Evolutionary conservation across 139 green algal genomes (phyloP).

Genomic region (Auxenochlorella pyrenoidosa): DNA sequence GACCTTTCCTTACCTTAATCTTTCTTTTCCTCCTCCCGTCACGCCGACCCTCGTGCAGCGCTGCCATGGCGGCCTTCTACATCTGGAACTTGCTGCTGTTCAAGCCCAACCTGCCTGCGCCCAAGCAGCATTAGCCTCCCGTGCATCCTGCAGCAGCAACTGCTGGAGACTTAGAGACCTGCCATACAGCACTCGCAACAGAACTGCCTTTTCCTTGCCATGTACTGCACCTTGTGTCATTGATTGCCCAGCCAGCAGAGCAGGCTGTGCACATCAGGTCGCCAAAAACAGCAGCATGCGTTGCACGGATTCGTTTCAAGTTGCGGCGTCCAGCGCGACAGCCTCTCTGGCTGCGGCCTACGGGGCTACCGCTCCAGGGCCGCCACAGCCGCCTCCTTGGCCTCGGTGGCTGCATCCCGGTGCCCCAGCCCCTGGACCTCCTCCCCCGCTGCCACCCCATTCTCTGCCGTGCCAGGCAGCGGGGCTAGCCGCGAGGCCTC

Average conservation of each 20-base stretch:
- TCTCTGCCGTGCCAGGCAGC: neutral
- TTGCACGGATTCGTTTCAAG: no score
- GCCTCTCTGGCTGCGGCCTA: neutral
- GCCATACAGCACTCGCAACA: no score
- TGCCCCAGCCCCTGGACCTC: conserved; percentile 33
- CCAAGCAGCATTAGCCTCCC: conserved; percentile 15
- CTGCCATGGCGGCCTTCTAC: conserved; percentile 18
- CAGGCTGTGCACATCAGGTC: neutral
- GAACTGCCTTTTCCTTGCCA: no score
- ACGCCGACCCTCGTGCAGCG: neutral
- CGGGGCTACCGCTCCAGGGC: conserved; percentile 16
- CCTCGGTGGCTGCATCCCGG: conserved; percentile 14
- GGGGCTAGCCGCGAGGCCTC: conserved; percentile 15
- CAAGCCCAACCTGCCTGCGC: conserved; percentile 28
- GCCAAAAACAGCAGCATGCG: no score
- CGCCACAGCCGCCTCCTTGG: conserved; percentile 32
- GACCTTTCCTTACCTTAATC: no score
- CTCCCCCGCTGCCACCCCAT: neutral
- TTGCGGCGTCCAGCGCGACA: no score
- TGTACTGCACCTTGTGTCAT: no score
- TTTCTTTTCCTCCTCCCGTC: no score
- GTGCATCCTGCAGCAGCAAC: neutral
- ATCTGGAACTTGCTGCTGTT: conserved; percentile 31
- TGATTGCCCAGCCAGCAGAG: no score
- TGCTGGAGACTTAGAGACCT: no score